A percentile compares a stretch with the other conserved stretches of the same genome.
Evolutionary conservation across 73 alveolate species (phyloP).

Genomic region (Symbiodinium natans): DNA sequence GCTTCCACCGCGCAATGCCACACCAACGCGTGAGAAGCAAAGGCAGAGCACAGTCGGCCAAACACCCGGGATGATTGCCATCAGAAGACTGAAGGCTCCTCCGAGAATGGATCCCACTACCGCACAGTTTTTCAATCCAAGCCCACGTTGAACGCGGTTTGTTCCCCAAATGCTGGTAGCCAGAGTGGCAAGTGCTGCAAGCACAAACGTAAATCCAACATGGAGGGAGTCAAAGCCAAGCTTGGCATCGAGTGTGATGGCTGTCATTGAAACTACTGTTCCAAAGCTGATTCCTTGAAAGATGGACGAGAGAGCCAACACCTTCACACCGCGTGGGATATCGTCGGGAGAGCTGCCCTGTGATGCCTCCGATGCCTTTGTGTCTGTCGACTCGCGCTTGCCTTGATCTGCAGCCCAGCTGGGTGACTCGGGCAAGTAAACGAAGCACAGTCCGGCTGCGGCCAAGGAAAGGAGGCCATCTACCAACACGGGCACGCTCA

Average conservation of each 20-base stretch:
- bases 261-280: constrained; percentile 46
- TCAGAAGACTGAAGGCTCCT: constrained; percentile 4
- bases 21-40: constrained; percentile 51
- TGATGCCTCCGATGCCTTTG: background rate
- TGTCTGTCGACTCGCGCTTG: background rate
- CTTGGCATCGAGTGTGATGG: constrained; percentile 61
- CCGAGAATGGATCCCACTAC: constrained; percentile 34
- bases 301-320: constrained; percentile 9
- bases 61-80: constrained; percentile 38
- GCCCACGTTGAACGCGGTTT: background rate
- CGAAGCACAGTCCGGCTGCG: constrained; percentile 56
- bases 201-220: constrained; percentile 56
- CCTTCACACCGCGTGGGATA: background rate
- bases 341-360: background rate
- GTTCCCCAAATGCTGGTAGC: constrained; percentile 82
- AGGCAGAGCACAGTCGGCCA: constrained; percentile 48
- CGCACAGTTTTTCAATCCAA: constrained; percentile 27
- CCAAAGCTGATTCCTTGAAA: constrained; percentile 54
- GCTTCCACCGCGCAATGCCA: constrained; percentile 23
- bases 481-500: constrained; percentile 47
- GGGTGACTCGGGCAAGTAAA: constrained; percentile 83
- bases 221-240: constrained; percentile 69
- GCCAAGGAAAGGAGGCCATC: constrained; percentile 60
- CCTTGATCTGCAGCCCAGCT: background rate
- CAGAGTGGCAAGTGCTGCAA: constrained; percentile 45